Conservation (phyloP, 371 early-diverging fungal genomes). For the Mortierella sp. region DNA sequence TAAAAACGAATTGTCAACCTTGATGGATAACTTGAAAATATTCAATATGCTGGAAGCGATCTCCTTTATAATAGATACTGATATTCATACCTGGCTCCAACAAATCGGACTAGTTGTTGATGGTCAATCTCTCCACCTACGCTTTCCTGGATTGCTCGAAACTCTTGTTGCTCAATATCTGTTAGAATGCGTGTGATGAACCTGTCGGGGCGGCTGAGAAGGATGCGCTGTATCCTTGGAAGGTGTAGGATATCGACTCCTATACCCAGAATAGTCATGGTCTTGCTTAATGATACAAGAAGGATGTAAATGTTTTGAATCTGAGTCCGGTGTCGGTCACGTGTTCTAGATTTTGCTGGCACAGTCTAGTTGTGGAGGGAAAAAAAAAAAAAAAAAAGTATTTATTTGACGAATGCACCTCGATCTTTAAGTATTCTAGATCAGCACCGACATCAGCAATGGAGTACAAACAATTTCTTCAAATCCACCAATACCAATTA, state of each 20-base stretch:
- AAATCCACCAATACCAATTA: constrained; percentile 73
- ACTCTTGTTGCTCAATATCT: constrained; percentile 34
- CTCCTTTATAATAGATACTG: neutral
- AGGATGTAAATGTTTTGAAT: neutral
- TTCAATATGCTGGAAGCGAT: neutral
- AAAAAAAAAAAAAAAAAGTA: constrained; percentile 1
- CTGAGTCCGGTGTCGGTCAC: neutral
- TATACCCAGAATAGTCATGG: constrained; percentile 66
- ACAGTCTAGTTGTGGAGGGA: neutral
- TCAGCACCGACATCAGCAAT: constrained; percentile 7
- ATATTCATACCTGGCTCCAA: constrained; percentile 23
- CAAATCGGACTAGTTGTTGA: constrained; percentile 21
- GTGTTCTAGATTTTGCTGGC: neutral
- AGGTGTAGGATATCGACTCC: constrained; percentile 72
- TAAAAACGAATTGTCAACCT: neutral
- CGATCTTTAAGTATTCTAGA: constrained; percentile 2
- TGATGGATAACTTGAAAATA: neutral
- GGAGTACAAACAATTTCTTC: constrained; percentile 65
- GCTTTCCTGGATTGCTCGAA: constrained; percentile 2
- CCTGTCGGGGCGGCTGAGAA: constrained; percentile 25
- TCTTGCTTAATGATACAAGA: neutral
- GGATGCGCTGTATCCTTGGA: constrained; percentile 25
- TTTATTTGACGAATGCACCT: neutral
- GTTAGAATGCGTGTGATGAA: constrained; percentile 45
- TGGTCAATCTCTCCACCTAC: constrained; percentile 8